A percentile compares a stretch with the other conserved stretches of the same genome.
Evolutionary conservation across 176 grass and related monocot genomes (phyloP).

Genomic region (Zoysia pacifica): DNA sequence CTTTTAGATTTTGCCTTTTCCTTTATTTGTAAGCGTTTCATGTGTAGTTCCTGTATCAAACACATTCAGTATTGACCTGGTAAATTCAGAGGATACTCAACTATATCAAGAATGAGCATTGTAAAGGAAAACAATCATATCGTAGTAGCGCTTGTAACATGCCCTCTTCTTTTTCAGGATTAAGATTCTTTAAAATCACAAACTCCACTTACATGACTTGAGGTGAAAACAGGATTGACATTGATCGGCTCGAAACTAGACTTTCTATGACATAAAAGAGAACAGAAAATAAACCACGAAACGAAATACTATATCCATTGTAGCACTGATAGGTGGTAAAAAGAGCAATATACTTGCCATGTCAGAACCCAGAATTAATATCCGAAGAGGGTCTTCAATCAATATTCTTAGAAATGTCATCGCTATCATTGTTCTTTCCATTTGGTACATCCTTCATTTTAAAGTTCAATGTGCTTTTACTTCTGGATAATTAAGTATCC

Average conservation of each 20-base stretch:
- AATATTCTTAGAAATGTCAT: not conserved
- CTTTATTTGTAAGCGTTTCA: slow-evolving; percentile 58
- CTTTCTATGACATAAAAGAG: not conserved
- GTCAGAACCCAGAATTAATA: slow-evolving; percentile 10
- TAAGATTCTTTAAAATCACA: slow-evolving; percentile 26
- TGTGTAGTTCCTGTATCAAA: slow-evolving; percentile 64
- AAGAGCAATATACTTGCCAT: not conserved
- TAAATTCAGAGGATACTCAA: slow-evolving; percentile 29
- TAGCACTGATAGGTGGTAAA: not conserved
- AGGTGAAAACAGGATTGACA: not conserved
- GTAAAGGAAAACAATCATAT: slow-evolving; percentile 5
- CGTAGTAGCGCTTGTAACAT: slow-evolving; percentile 2
- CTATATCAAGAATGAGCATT: slow-evolving; percentile 2
- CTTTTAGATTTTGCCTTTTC: slow-evolving; percentile 48
- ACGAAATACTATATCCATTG: not conserved
- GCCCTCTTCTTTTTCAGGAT: not conserved
- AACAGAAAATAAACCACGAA: slow-evolving; percentile 6
- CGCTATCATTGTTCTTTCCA: not conserved
- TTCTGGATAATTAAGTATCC: not conserved
- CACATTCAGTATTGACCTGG: slow-evolving; percentile 17
- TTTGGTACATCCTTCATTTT: slow-evolving; percentile 14
- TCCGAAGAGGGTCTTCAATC: not conserved
- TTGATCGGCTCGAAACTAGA: not conserved
- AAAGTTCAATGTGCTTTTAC: not conserved
- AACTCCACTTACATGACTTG: slow-evolving; percentile 10